A percentile compares a stretch with the other conserved stretches of the same genome.
phyloP scores from a whole-genome alignment of 495 filamentous ascomycete species.

The Penicillium macrosclerotiorum region DNA sequence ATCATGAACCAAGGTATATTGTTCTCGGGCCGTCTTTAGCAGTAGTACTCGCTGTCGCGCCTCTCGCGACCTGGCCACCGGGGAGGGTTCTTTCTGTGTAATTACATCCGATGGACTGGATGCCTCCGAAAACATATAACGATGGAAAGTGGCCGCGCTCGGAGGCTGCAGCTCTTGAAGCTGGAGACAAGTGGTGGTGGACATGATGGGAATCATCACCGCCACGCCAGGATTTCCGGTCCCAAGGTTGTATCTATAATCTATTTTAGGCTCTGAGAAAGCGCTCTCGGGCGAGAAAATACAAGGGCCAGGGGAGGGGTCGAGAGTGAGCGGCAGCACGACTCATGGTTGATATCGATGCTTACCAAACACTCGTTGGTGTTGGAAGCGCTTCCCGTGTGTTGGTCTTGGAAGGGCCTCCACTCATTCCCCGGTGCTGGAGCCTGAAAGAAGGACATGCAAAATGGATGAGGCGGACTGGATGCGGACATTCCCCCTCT shows the following conservation, averaged over 20 bases:
- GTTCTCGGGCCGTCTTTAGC: conserved; percentile 34
- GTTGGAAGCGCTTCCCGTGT: too few relatives aligned
- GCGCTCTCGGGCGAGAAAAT: conserved; percentile 30
- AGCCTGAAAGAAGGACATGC: not conserved
- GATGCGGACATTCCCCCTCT: too few relatives aligned
- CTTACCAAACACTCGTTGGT: conserved; percentile 19
- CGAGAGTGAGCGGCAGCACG: too few relatives aligned
- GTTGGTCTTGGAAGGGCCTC: conserved; percentile 8
- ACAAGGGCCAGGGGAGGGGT: too few relatives aligned
- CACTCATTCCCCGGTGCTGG: conserved; percentile 12
- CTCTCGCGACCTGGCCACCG: not conserved
- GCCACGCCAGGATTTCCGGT: not conserved
- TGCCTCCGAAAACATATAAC: conserved; percentile 7
- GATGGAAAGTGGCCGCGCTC: conserved; percentile 17
- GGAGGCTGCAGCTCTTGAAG: conserved; percentile 18
- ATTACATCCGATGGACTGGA: not conserved
- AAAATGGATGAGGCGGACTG: not conserved
- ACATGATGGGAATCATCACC: conserved; percentile 21
- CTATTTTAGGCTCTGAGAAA: conserved; percentile 2
- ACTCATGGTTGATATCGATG: conserved; percentile 17
- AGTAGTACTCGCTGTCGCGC: conserved; percentile 34
- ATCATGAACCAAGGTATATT: conserved; percentile 41
- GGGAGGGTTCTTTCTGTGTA: conserved; percentile 3
- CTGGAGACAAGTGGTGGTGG: conserved; percentile 29
- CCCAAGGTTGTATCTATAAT: conserved; percentile 20